phyloP scores from a whole-genome alignment of 2,329 filamentous ascomycete species.

The Canariomyces notabilis region DNA sequence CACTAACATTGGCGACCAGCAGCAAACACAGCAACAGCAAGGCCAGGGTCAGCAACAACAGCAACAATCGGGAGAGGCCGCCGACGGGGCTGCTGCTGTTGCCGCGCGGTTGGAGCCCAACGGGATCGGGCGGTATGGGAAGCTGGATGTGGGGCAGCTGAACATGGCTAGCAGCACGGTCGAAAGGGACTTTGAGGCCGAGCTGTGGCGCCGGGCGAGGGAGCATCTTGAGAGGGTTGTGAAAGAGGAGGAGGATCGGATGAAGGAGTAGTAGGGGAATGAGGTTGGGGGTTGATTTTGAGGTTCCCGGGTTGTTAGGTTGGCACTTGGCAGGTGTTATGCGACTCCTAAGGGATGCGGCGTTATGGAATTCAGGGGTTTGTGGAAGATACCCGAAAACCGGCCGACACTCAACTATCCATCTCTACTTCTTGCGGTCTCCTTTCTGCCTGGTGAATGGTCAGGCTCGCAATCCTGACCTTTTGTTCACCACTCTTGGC shows the following conservation, averaged over 20 bases:
- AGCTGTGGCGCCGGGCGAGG: constrained; percentile 65
- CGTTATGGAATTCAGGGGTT: too few species aligned
- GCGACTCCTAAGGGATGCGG: too few species aligned
- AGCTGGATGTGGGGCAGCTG: constrained; percentile 79
- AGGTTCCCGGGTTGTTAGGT: too few species aligned
- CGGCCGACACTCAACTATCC: too few species aligned
- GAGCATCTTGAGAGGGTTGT: constrained; percentile 44
- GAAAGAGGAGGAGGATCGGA: constrained; percentile 11
- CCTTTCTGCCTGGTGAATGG: too few species aligned
- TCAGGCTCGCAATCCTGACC: too few species aligned
- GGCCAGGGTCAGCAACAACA: constrained; percentile 1
- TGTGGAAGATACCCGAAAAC: too few species aligned
- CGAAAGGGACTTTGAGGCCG: constrained; percentile 75
- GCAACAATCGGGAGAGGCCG: not conserved
- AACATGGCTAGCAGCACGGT: constrained; percentile 82
- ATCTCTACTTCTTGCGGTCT: too few species aligned
- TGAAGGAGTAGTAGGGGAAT: constrained; percentile 20
- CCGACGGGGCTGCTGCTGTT: constrained; percentile 2
- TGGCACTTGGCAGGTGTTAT: too few species aligned
- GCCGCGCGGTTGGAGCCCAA: constrained; percentile 47
- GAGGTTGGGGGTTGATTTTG: not conserved
- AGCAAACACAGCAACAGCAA: constrained; percentile 12
- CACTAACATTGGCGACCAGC: constrained; percentile 5
- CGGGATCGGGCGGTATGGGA: constrained; percentile 51
- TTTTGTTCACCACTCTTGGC: too few species aligned